phyloP scores from a whole-genome alignment of 2,329 filamentous ascomycete genomes.

The Zalaria sp. region DNA sequence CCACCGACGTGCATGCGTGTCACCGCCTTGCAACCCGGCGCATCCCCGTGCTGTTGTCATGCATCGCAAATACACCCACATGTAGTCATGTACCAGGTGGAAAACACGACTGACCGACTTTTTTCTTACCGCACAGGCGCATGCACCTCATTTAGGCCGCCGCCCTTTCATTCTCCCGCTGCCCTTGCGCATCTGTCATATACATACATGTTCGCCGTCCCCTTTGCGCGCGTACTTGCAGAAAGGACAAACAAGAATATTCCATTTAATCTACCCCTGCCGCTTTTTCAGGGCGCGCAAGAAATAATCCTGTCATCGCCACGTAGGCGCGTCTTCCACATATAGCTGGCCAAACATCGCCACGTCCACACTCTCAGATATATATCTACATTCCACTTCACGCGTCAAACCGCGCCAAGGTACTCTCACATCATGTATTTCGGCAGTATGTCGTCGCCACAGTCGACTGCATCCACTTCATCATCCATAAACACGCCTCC shows the following conservation, averaged over 20 bases:
- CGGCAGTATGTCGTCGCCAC: conserved; percentile 6
- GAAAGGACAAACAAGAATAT: no score
- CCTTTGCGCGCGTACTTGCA: not conserved
- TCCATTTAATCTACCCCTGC: no score
- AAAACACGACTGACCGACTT: not conserved
- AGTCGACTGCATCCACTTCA: conserved; percentile 6
- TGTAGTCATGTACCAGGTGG: no score
- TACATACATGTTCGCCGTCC: not conserved
- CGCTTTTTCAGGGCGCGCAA: not conserved
- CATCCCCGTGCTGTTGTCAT: not conserved
- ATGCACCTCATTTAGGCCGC: not conserved
- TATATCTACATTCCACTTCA: not conserved
- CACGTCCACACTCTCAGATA: not conserved
- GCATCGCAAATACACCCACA: no score
- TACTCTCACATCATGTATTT: conserved; percentile 3
- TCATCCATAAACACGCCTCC: conserved; percentile 6
- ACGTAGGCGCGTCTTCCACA: not conserved
- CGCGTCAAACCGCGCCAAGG: not conserved
- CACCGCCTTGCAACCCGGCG: not conserved
- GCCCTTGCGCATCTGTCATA: not conserved
- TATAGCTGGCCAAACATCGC: no score
- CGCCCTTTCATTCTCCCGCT: no score
- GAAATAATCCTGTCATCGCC: not conserved
- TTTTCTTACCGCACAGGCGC: not conserved
- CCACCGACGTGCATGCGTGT: not conserved